Evolutionary conservation across 306 rosid species (phyloP).

Genomic region (Castanospermum australe): DNA sequence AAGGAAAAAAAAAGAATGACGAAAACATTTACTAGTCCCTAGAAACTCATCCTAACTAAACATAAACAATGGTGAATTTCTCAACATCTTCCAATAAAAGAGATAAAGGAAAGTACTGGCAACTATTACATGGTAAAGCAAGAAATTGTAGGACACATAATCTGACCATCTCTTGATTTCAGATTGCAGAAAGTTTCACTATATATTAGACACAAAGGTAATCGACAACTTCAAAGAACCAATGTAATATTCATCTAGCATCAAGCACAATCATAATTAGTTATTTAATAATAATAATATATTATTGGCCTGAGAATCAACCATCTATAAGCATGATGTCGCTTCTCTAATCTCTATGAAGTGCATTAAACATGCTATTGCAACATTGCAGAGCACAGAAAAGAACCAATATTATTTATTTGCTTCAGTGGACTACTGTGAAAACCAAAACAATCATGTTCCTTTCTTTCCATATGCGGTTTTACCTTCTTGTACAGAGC

Average conservation of each 20-base stretch:
- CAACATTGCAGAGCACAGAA: not conserved
- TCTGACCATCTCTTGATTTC: not conserved
- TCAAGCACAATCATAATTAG: not conserved
- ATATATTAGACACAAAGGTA: not conserved
- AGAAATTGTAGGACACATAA: not conserved
- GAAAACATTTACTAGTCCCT: not conserved
- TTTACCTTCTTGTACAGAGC: slow-evolving; percentile 67
- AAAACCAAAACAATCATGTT: not conserved
- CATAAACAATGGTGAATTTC: not conserved
- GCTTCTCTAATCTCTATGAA: not conserved
- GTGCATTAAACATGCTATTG: not conserved
- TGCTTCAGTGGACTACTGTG: too few relatives aligned
- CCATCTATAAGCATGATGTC: not conserved
- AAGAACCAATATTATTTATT: not conserved
- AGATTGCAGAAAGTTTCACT: not conserved
- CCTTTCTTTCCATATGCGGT: not conserved
- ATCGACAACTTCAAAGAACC: not conserved
- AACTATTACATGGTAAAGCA: not conserved
- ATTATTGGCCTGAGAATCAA: not conserved
- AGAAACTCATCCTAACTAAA: not conserved
- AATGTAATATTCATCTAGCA: not conserved
- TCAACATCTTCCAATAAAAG: not conserved
- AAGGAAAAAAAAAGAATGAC: not conserved
- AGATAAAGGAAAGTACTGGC: not conserved
- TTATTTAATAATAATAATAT: not conserved